Evolutionary conservation across 352 stramenopile genomes (phyloP).

Genomic region (Globisporangium abappressorium): DNA sequence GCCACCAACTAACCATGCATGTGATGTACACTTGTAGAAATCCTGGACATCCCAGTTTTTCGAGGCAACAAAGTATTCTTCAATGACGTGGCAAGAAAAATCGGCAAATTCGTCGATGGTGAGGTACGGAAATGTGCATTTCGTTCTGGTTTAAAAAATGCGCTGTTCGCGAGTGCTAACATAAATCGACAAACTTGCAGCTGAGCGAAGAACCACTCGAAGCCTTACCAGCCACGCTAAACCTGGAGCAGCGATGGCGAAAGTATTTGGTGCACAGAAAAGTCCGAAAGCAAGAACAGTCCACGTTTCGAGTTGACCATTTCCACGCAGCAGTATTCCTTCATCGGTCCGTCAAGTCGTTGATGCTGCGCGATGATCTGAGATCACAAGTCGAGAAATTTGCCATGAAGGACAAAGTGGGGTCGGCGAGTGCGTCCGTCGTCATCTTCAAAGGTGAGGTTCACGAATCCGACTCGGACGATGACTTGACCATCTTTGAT

Average conservation of each 20-base stretch:
- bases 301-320: constrained; percentile 48
- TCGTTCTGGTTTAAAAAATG: no score
- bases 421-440: background rate
- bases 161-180: no score
- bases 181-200: constrained; percentile 15
- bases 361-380: constrained; percentile 52
- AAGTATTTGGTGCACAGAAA: constrained; percentile 52
- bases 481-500: constrained; percentile 10
- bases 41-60: constrained; percentile 56
- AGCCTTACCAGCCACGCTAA: constrained; percentile 40
- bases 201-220: constrained; percentile 52
- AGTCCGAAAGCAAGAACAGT: constrained; percentile 51
- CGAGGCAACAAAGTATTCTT: constrained; percentile 65
- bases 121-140: constrained; percentile 24
- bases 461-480: background rate
- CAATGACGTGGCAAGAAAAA: constrained; percentile 51
- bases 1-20: background rate
- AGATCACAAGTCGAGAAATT: constrained; percentile 42
- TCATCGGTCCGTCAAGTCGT: constrained; percentile 44
- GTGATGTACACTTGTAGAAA: constrained; percentile 17
- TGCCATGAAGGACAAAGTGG: background rate
- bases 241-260: constrained; percentile 57
- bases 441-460: background rate
- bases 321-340: constrained; percentile 45
- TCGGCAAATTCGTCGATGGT: constrained; percentile 61